Conservation (phyloP, 306 rosid species). For the Gastrolobium villosum region DNA sequence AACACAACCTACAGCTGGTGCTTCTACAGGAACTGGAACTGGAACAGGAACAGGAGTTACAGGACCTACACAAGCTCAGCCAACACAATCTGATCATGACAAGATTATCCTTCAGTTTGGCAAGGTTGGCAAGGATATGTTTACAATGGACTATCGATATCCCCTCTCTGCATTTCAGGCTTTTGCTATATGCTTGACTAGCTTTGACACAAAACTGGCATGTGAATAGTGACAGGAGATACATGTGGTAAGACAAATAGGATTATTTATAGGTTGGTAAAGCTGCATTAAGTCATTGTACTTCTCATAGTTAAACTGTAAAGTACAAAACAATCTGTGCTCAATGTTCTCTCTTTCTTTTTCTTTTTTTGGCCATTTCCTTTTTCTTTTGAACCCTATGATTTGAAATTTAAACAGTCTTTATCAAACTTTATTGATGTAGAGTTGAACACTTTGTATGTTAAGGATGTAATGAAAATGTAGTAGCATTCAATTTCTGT, state of each 20-base stretch:
- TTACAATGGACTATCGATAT: constrained; percentile 96
- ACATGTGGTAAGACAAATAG: constrained; percentile 50
- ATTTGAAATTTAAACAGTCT: constrained; percentile 45
- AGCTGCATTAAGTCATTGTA: constrained; percentile 59
- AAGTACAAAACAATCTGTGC: constrained; percentile 47
- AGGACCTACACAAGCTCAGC: constrained; percentile 68
- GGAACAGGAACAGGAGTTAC: neutral
- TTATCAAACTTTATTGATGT: constrained; percentile 49
- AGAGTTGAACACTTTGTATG: constrained; percentile 46
- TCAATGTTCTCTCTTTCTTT: constrained; percentile 2
- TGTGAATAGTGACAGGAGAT: constrained; percentile 77
- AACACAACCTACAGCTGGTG: constrained; percentile 62
- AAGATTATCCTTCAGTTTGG: constrained; percentile 99
- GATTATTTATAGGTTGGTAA: constrained; percentile 62
- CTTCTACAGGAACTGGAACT: constrained; percentile 18
- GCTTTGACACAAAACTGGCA: constrained; percentile 99
- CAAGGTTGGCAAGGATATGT: constrained; percentile 96
- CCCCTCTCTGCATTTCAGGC: constrained; percentile 99
- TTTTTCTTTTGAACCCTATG: constrained; percentile 43
- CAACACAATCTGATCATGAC: constrained; percentile 84
- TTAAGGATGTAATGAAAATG: constrained; percentile 47
- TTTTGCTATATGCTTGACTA: constrained; percentile 94
- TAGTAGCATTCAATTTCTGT: constrained; percentile 38
- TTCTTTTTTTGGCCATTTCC: neutral
- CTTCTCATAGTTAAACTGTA: constrained; percentile 47